A percentile compares a stretch with the other conserved stretches of the same genome.
Conservation (phyloP, 2,329 filamentous ascomycete species). For the Alternaria tenuissima region DNA sequence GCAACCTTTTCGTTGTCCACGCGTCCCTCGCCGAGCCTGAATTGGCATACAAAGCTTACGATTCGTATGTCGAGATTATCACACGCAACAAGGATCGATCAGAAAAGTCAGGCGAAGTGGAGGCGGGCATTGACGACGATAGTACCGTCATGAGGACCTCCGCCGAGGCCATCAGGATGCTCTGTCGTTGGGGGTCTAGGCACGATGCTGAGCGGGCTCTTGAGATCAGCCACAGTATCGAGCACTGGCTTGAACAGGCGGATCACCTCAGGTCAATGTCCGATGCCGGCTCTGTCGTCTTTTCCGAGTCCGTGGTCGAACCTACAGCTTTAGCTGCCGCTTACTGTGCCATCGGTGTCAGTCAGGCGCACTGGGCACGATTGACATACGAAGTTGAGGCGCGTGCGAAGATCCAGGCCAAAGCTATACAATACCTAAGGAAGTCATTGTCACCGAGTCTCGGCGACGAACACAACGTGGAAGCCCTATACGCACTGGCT, state of each 20-base stretch:
- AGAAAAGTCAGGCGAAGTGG: slow-evolving; percentile 74
- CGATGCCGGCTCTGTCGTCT: slow-evolving; percentile 36
- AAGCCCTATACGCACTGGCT: slow-evolving; percentile 81
- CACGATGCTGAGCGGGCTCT: slow-evolving; percentile 81
- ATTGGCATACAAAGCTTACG: slow-evolving; percentile 86
- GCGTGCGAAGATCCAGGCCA: slow-evolving; percentile 76
- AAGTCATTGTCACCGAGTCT: slow-evolving; percentile 74
- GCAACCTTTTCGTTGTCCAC: slow-evolving; percentile 88
- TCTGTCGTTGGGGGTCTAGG: slow-evolving; percentile 81
- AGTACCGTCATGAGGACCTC: slow-evolving; percentile 79
- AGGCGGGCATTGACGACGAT: slow-evolving; percentile 79
- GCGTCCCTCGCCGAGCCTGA: slow-evolving; percentile 90
- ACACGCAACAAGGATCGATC: slow-evolving; percentile 84
- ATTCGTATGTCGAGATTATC: slow-evolving; percentile 90
- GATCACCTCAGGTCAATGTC: slow-evolving; percentile 37
- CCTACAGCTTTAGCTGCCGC: slow-evolving; percentile 68
- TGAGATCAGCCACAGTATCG: slow-evolving; percentile 73
- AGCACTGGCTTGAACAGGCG: slow-evolving; percentile 74
- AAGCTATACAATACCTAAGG: slow-evolving; percentile 78
- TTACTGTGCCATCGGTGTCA: slow-evolving; percentile 86
- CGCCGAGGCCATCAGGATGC: slow-evolving; percentile 77
- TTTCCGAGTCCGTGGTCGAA: slow-evolving; percentile 58
- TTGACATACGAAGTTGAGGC: slow-evolving; percentile 77
- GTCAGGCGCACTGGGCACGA: slow-evolving; percentile 86
- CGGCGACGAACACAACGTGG: slow-evolving; percentile 72